Conservation (phyloP, 495 filamentous ascomycete genomes). For the Penicillium argentinense region DNA sequence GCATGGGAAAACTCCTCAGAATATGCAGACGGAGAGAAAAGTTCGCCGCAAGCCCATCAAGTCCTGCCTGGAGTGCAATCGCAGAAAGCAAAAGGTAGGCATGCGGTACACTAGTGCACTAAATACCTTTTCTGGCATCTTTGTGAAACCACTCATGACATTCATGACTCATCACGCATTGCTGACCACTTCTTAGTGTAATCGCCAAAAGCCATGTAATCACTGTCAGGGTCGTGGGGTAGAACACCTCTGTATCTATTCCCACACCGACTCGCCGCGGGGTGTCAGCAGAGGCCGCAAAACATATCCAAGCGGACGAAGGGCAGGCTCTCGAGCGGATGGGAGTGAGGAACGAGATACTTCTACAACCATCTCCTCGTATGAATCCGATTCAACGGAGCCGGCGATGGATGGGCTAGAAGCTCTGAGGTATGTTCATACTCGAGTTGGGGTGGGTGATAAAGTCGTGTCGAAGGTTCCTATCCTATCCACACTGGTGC, state of each 20-base stretch:
- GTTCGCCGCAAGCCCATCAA: conserved; percentile 19
- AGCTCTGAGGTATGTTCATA: conserved; percentile 8
- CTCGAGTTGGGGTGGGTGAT: too few relatives aligned
- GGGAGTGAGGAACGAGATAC: conserved; percentile 7
- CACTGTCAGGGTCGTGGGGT: conserved; percentile 17
- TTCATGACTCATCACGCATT: conserved; percentile 3
- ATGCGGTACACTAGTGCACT: too few relatives aligned
- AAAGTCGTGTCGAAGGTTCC: too few relatives aligned
- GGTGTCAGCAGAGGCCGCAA: conserved; percentile 3
- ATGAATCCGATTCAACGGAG: conserved; percentile 15
- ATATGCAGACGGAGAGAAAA: conserved; percentile 9
- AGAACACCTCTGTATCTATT: conserved; percentile 18
- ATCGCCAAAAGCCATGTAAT: conserved; percentile 21
- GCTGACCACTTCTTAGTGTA: conserved; percentile 13
- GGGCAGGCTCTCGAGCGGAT: conserved; percentile 1
- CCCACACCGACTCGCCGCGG: background rate
- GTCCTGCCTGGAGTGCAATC: conserved; percentile 23
- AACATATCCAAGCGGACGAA: background rate
- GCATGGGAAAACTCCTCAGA: background rate
- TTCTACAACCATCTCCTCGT: conserved; percentile 11
- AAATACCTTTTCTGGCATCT: background rate
- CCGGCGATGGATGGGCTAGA: conserved; percentile 1
- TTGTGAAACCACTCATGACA: background rate
- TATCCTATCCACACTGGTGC: too few relatives aligned
- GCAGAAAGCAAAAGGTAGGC: conserved; percentile 24